These are phyloP conservation scores for Globisporangium solare DNA, from an alignment of 352 stramenopile genomes.

Conservation along the genomic window DNA sequence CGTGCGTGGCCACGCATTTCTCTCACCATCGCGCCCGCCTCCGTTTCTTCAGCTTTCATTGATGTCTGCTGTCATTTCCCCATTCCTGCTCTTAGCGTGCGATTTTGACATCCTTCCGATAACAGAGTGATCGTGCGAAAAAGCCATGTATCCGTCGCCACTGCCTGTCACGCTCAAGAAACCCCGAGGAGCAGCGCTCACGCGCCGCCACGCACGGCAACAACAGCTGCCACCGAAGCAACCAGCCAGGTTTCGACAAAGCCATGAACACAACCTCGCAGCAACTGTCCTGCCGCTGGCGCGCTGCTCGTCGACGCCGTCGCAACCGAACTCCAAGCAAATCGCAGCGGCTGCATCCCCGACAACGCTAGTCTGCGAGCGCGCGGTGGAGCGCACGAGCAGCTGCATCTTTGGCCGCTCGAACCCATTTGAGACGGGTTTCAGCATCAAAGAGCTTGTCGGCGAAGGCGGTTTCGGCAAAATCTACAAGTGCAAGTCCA, in stretches of 20 bases:
- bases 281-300: conserved; percentile 36
- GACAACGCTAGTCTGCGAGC: conserved; percentile 13
- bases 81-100: not conserved
- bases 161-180: conserved; percentile 3
- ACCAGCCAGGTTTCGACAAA: not conserved
- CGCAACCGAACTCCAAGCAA: conserved; percentile 20
- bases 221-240: not conserved
- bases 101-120: not conserved
- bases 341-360: not conserved
- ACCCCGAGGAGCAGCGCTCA: not conserved
- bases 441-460: conserved; percentile 58
- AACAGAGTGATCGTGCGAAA: not conserved
- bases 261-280: conserved; percentile 7
- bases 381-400: conserved; percentile 21
- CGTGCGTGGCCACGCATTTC: not conserved
- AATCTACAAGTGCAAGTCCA: conserved; percentile 77
- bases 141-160: conserved; percentile 1
- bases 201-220: not conserved
- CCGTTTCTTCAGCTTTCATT: not conserved
- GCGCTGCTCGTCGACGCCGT: conserved; percentile 55
- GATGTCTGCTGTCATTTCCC: not conserved
- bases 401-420: conserved; percentile 52
- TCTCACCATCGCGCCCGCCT: not conserved
- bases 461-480: conserved; percentile 73
- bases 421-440: conserved; percentile 80